Evolutionary conservation across 345 rosid genomes (phyloP).

Genomic region (Hypericum perforatum): DNA sequence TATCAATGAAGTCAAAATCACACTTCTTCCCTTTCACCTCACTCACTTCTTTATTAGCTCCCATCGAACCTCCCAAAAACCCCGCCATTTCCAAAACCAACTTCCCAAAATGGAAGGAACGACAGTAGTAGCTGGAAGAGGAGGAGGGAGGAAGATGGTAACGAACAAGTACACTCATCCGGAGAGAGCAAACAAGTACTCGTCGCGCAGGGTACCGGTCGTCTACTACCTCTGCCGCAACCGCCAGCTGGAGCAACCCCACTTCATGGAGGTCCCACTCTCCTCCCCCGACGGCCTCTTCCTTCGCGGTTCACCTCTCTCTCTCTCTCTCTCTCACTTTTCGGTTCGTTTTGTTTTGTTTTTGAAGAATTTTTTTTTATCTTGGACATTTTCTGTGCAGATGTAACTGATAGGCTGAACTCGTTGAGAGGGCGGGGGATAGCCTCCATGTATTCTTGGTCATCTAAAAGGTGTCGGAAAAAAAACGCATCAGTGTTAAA

Average conservation of each 20-base stretch:
- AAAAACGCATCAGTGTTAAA: background rate
- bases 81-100: no score
- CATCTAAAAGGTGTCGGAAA: constrained; percentile 58
- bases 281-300: constrained; percentile 71
- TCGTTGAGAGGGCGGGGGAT: constrained; percentile 88
- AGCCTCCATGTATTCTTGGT: constrained; percentile 90
- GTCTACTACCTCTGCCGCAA: constrained; percentile 86
- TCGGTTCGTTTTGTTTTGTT: background rate
- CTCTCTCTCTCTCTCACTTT: background rate
- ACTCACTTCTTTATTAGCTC: no score
- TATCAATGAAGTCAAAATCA: no score
- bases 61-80: no score
- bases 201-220: constrained; percentile 49
- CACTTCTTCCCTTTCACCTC: no score
- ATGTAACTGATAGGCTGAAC: constrained; percentile 80
- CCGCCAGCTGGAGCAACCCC: constrained; percentile 98
- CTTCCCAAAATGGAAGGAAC: no score
- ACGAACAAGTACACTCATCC: constrained; percentile 70
- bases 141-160: constrained; percentile 30
- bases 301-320: constrained; percentile 39
- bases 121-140: no score
- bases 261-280: constrained; percentile 82
- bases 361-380: background rate
- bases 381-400: constrained; percentile 23
- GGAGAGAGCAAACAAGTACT: constrained; percentile 53